Conservation (phyloP, 208 protist species). For the Trypanosomatidae sp. region DNA sequence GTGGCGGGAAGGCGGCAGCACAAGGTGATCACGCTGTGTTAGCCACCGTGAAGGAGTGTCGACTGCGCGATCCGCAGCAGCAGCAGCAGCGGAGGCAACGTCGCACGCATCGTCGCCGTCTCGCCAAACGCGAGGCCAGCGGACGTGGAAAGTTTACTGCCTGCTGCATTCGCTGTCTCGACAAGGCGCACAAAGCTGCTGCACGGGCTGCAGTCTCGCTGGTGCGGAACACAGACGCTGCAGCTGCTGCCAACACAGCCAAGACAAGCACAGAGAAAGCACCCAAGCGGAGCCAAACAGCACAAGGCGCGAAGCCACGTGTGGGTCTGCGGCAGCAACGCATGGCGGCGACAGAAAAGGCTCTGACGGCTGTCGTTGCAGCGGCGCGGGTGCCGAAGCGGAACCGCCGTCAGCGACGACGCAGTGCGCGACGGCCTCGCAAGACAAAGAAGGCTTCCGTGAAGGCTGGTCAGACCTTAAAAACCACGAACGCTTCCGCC, state of each 20-base stretch:
- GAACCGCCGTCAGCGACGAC: conserved; percentile 12
- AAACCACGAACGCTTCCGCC: too few species aligned
- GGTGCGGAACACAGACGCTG: too few species aligned
- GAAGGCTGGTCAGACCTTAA: too few species aligned
- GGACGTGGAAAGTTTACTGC: not conserved
- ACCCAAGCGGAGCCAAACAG: not conserved
- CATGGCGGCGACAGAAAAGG: not conserved
- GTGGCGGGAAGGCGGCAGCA: too few species aligned
- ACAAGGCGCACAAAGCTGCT: conserved; percentile 7
- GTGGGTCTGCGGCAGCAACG: not conserved
- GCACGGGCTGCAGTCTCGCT: too few species aligned
- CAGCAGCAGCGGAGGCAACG: too few species aligned
- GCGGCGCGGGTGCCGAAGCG: conserved; percentile 11
- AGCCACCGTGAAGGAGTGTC: conserved; percentile 16
- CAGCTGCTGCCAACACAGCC: too few species aligned
- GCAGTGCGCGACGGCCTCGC: too few species aligned
- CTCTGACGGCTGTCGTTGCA: not conserved
- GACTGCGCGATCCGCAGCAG: too few species aligned
- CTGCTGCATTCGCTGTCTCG: conserved; percentile 24
- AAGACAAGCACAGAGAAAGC: not conserved
- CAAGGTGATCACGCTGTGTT: too few species aligned
- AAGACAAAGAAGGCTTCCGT: too few species aligned
- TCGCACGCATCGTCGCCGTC: conserved; percentile 1
- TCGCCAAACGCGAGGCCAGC: not conserved
- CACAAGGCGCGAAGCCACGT: not conserved